phyloP scores from a whole-genome alignment of 23 red algal genomes.

The Pyropia yezoensis region DNA sequence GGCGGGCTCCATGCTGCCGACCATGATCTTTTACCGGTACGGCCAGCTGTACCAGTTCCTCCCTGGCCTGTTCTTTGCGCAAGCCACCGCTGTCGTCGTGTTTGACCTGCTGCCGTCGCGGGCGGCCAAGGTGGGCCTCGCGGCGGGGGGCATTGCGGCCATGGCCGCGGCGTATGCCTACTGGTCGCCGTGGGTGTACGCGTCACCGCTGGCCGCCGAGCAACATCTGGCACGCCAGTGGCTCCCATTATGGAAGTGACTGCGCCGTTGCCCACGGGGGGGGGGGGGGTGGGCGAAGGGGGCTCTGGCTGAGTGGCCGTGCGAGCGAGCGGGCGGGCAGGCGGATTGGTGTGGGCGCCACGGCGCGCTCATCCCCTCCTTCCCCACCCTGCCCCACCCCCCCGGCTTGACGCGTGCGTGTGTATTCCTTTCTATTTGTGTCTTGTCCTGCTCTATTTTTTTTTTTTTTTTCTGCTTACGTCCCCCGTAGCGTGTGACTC shows the following conservation, averaged over 20 bases:
- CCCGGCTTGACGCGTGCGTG: too few species aligned
- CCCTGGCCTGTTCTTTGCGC: conserved; percentile 70
- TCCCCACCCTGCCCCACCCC: too few species aligned
- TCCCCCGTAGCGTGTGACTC: too few species aligned
- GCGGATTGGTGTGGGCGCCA: too few species aligned
- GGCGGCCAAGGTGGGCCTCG: conserved; percentile 3
- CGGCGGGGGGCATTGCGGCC: neutral
- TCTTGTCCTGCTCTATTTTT: too few species aligned
- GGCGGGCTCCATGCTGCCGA: conserved; percentile 64
- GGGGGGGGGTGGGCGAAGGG: neutral
- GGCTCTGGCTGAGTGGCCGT: neutral
- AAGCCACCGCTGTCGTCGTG: conserved; percentile 39
- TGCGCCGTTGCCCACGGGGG: too few species aligned
- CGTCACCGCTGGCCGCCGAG: conserved; percentile 11
- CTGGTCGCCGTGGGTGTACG: conserved; percentile 89
- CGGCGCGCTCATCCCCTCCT: too few species aligned
- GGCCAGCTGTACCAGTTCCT: conserved; percentile 89
- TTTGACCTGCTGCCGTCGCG: conserved; percentile 39
- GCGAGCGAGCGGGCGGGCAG: too few species aligned
- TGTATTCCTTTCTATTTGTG: too few species aligned
- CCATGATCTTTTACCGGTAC: conserved; percentile 62
- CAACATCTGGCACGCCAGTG: conserved; percentile 46
- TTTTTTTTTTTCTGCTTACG: too few species aligned
- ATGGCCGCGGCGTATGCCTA: conserved; percentile 55
- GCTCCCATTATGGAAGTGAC: conserved; percentile 71